Conservation (phyloP, 2,329 filamentous ascomycete species). For the Fusarium zealandicum region DNA sequence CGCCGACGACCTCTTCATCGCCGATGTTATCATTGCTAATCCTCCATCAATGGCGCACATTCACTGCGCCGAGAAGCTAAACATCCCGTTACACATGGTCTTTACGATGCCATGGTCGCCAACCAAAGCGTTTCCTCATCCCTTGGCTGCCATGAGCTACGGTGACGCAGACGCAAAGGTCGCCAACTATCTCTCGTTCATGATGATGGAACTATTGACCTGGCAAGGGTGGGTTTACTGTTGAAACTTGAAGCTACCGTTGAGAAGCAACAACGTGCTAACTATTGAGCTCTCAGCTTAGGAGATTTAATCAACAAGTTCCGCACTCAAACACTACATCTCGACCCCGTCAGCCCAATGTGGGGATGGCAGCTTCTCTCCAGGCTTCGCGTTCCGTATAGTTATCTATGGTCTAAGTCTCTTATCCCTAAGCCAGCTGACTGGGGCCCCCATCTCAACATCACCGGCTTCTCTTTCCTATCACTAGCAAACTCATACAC, state of each 20-base stretch:
- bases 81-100: conserved; percentile 59
- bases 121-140: conserved; percentile 51
- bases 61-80: conserved; percentile 58
- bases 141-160: conserved; percentile 49
- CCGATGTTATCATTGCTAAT: conserved; percentile 62
- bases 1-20: conserved; percentile 54
- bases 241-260: background rate
- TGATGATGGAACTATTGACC: conserved; percentile 73
- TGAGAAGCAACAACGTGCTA: background rate
- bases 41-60: conserved; percentile 61
- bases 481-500: conserved; percentile 59
- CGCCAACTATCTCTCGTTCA: conserved; percentile 37
- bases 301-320: conserved; percentile 78
- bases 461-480: conserved; percentile 70
- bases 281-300: conserved; percentile 44
- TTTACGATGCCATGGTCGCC: conserved; percentile 76
- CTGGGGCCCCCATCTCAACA: conserved; percentile 65
- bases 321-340: conserved; percentile 64
- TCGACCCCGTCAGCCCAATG: conserved; percentile 71
- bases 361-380: conserved; percentile 71
- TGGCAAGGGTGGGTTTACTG: conserved; percentile 66
- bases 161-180: conserved; percentile 34
- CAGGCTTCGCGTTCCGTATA: conserved; percentile 69
- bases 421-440: conserved; percentile 71
- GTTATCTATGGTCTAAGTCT: conserved; percentile 74